Evolutionary conservation across 2,329 filamentous ascomycete species (phyloP).

Genomic region (Paecilomyces dactylethromorphus): DNA sequence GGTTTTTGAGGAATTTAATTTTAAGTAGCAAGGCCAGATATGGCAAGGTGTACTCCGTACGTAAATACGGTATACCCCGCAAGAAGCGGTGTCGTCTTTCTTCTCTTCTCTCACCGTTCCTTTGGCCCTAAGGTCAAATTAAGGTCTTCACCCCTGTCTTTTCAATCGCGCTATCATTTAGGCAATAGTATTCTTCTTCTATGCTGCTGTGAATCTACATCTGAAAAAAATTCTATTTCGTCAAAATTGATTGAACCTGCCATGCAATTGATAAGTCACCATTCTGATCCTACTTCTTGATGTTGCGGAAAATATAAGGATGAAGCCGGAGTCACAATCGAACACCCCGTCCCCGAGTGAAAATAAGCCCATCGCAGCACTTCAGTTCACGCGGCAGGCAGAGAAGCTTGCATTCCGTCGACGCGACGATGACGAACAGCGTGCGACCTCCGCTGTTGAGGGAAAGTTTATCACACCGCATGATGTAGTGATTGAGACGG

Average conservation of each 20-base stretch:
- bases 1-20: no score
- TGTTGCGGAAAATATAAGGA: neutral
- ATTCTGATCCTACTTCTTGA: neutral
- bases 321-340: neutral
- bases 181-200: no score
- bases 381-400: neutral
- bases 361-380: neutral
- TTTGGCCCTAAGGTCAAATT: no score
- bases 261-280: neutral
- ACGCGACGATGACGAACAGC: neutral
- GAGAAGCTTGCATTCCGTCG: constrained; percentile 2
- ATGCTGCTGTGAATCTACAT: no score
- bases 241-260: neutral
- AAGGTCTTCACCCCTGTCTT: no score
- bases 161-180: no score
- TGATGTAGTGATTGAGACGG: constrained; percentile 65
- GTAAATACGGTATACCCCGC: no score
- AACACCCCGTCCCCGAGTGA: neutral
- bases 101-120: no score
- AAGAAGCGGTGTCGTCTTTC: no score
- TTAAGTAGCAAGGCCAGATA: neutral
- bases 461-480: constrained; percentile 53
- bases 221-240: no score
- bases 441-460: constrained; percentile 8
- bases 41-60: no score